Conservation (phyloP, 2,329 filamentous ascomycete species). For the Curvularia verruculosa region DNA sequence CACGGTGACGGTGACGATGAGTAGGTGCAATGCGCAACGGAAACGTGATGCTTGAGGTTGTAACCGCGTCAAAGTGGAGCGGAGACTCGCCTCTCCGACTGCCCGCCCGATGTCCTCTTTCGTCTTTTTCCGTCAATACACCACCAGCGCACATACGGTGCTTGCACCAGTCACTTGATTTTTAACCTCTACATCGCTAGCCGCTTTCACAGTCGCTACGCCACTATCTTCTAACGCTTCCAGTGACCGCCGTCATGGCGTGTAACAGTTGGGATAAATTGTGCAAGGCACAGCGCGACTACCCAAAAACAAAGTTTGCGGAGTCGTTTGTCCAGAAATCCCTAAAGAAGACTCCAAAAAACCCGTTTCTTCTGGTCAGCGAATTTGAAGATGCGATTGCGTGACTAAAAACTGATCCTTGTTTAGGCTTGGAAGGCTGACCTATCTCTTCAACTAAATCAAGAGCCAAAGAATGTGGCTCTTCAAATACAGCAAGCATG, state of each 20-base stretch:
- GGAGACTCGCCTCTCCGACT: constrained; percentile 21
- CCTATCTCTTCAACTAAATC: constrained; percentile 27
- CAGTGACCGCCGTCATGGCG: constrained; percentile 32
- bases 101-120: constrained; percentile 13
- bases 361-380: constrained; percentile 45
- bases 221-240: neutral
- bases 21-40: neutral
- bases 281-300: constrained; percentile 39
- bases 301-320: constrained; percentile 45
- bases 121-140: constrained; percentile 20
- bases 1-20: neutral
- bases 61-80: constrained; percentile 11
- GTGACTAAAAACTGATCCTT: constrained; percentile 6
- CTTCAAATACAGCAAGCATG: constrained; percentile 25
- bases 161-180: constrained; percentile 11
- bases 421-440: constrained; percentile 44
- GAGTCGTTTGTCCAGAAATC: constrained; percentile 40
- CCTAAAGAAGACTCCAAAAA: constrained; percentile 45
- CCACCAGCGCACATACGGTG: constrained; percentile 15
- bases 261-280: constrained; percentile 45
- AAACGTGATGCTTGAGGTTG: neutral
- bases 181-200: constrained; percentile 7
- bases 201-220: neutral
- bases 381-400: neutral
- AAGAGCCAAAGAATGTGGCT: constrained; percentile 15